Percentiles rank a stretch among this genome's conserved stretches.
Conservation (phyloP, 352 stramenopile genomes). For the Globisporangium acanthophoron region DNA sequence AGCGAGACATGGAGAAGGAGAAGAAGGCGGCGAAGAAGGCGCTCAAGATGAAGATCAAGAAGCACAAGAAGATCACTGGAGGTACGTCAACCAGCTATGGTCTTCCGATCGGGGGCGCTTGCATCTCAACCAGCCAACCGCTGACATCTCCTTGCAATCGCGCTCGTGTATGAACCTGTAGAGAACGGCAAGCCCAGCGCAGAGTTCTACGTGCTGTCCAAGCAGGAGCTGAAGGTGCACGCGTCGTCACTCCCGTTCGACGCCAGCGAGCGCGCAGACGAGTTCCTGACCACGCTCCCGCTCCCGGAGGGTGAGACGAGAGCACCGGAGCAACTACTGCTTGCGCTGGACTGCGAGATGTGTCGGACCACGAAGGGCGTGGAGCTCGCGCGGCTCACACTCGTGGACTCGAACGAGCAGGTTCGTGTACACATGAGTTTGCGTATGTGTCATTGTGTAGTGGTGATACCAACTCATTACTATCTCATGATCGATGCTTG, state of each 20-base stretch:
- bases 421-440: conserved; percentile 13
- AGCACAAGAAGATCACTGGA: conserved; percentile 69
- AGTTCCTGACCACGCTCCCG: conserved; percentile 41
- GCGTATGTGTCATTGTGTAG: too few relatives aligned
- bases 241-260: conserved; percentile 51
- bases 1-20: conserved; percentile 65
- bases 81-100: conserved; percentile 16
- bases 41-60: conserved; percentile 87
- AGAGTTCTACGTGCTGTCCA: conserved; percentile 74
- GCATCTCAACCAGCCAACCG: background rate
- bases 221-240: conserved; percentile 51
- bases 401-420: conserved; percentile 58
- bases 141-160: background rate
- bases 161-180: conserved; percentile 4
- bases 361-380: conserved; percentile 81
- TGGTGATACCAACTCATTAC: too few relatives aligned
- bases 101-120: background rate
- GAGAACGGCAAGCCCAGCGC: conserved; percentile 41
- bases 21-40: conserved; percentile 74
- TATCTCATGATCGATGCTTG: background rate
- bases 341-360: conserved; percentile 88
- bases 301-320: conserved; percentile 26
- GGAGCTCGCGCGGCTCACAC: conserved; percentile 70
- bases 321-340: conserved; percentile 36
- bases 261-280: conserved; percentile 21